Conservation (phyloP, 1,139 yeast genomes). For the Pichia sp. region DNA sequence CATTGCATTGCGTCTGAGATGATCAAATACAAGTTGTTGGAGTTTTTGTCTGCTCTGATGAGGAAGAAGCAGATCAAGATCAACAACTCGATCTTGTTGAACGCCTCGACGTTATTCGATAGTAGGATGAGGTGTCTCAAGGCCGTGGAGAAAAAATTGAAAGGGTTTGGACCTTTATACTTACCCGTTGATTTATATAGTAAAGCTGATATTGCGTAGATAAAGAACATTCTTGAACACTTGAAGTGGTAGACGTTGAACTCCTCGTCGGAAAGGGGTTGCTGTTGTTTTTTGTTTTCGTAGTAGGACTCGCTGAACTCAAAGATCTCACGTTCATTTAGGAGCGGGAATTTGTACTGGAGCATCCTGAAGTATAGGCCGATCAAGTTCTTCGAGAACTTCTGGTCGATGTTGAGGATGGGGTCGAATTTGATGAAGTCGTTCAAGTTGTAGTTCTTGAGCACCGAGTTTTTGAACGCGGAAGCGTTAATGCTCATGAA, state of each 20-base stretch:
- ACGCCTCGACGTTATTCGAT: slow-evolving; percentile 34
- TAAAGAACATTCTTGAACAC: slow-evolving; percentile 48
- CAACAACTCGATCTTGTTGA: slow-evolving; percentile 47
- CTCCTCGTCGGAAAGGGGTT: background rate
- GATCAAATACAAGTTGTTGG: slow-evolving; percentile 47
- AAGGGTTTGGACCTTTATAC: slow-evolving; percentile 47
- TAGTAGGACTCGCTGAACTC: slow-evolving; percentile 43
- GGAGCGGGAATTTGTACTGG: slow-evolving; percentile 48
- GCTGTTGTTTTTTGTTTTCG: slow-evolving; percentile 25
- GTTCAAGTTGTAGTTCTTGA: slow-evolving; percentile 25
- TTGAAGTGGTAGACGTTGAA: slow-evolving; percentile 39
- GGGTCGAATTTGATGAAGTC: slow-evolving; percentile 43
- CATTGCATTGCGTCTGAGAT: slow-evolving; percentile 46
- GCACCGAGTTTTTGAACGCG: slow-evolving; percentile 2
- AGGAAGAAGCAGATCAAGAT: slow-evolving; percentile 47
- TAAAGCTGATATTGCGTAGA: slow-evolving; percentile 46
- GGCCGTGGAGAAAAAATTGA: slow-evolving; percentile 50
- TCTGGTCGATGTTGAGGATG: slow-evolving; percentile 43
- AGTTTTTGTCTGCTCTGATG: slow-evolving; percentile 54
- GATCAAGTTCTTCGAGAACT: slow-evolving; percentile 41
- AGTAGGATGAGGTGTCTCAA: slow-evolving; percentile 48
- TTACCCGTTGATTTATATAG: slow-evolving; percentile 48
- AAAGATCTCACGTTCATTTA: slow-evolving; percentile 45
- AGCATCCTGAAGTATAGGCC: slow-evolving; percentile 49
- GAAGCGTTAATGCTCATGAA: slow-evolving; percentile 9